phyloP scores from a whole-genome alignment of 345 rosid species.

The Eucalyptus regnans region DNA sequence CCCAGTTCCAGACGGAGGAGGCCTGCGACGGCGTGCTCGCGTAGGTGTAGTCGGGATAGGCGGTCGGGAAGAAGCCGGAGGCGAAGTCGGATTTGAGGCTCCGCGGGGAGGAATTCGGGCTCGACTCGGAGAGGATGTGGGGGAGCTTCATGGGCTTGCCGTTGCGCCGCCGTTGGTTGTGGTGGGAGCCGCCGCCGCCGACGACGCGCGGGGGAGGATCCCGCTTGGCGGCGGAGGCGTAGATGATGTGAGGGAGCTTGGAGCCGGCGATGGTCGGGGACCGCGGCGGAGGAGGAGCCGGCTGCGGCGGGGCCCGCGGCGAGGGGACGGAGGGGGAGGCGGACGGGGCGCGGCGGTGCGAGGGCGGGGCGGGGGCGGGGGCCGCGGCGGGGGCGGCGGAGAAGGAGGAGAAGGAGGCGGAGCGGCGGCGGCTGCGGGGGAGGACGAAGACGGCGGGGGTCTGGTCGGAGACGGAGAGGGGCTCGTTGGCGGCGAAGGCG shows the following conservation, averaged over 20 bases:
- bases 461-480: conserved; percentile 64
- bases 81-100: conserved; percentile 40
- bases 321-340: conserved; percentile 10
- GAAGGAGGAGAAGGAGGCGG: conserved; percentile 1
- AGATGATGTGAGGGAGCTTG: conserved; percentile 37
- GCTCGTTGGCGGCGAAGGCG: conserved; percentile 69
- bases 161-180: conserved; percentile 1
- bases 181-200: not conserved
- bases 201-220: not conserved
- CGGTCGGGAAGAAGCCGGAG: conserved; percentile 52
- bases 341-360: conserved; percentile 27
- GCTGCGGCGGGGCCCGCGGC: conserved; percentile 29
- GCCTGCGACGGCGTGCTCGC: conserved; percentile 76
- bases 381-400: conserved; percentile 15
- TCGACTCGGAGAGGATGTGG: conserved; percentile 85
- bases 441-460: conserved; percentile 80
- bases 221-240: conserved; percentile 23
- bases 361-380: conserved; percentile 21
- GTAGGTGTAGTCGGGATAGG: conserved; percentile 62
- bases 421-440: not conserved
- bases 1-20: conserved; percentile 98
- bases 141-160: conserved; percentile 48
- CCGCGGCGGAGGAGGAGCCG: conserved; percentile 7
- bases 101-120: conserved; percentile 58
- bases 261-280: conserved; percentile 43